Evolutionary conservation across 2,329 filamentous ascomycete genomes (phyloP), one percentile per base, ranked within the genome.

Genomic region (Alternaria triticimaculans): DNA sequence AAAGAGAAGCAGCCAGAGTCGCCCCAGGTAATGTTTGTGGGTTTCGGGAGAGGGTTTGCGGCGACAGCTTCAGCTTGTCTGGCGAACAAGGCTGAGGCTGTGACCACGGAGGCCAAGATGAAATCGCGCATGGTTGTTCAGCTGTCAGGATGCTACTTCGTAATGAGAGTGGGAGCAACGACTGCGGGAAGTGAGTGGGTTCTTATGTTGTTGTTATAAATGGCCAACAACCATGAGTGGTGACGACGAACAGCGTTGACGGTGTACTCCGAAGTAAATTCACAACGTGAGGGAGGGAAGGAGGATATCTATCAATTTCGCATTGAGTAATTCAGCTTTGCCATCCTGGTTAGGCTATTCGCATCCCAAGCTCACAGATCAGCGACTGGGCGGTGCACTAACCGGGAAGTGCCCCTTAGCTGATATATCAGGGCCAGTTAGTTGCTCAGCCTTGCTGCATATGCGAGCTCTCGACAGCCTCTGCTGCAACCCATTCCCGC

Each of bases 41-140:
- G 86, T 49, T 85, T 85, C 51, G 86, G 85, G 45, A 87, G 81
- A 60, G 86, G 86, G 67, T 87, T 87, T 62, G 84, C 85, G 44
- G 78, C 77, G 57, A 87, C 84, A 28, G 84, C 84, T 43, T 80
- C 75, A 57, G 78, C 81, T 28, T 77, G 63, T 33, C 75, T 68
- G 44, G 78, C 77, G 64, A 82, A 75, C 60, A 81, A 72, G 58
- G 76, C 71, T 55, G 72, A 66, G 23, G 73, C 73, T n/a, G 76
- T 70, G 67, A 71, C 72, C 64, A 73, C 70, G 23, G 75, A 68
- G 66, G 77, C 69, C 49, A 77, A 54, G 55, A 76, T 59, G 59
- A 72, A 64, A 64, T 72, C 67, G 66, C 73, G 76, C 78, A 80
- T 80, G n/a, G 55, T 43, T 60, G 20, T 20, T 66, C 10, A n/a